phyloP scores from a whole-genome alignment of 495 filamentous ascomycete genomes.

The Choiromyces venosus region DNA sequence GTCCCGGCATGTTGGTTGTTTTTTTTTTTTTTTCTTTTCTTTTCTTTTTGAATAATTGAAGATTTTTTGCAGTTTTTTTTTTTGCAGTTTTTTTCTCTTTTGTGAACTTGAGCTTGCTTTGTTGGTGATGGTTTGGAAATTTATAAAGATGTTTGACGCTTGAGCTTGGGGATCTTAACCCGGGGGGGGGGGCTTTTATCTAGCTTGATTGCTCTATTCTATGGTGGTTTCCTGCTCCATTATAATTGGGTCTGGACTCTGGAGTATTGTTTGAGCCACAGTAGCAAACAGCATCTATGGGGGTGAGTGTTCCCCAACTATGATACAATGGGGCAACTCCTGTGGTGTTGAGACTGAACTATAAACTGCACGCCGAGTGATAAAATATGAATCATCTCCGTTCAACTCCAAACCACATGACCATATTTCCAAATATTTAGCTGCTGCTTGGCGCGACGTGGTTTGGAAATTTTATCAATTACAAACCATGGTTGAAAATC shows the following conservation, averaged over 20 bases:
- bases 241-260: not conserved
- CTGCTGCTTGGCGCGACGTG: too few species aligned
- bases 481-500: too few species aligned
- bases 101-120: not conserved
- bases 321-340: not conserved
- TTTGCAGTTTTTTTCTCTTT: not conserved
- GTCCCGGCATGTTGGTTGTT: not conserved
- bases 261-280: not conserved
- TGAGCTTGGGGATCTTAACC: not conserved
- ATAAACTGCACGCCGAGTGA: not conserved
- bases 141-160: not conserved
- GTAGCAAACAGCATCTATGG: not conserved
- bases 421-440: not conserved
- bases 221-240: not conserved
- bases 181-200: not conserved
- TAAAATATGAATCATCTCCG: not conserved
- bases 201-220: not conserved
- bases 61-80: too few species aligned
- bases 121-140: not conserved
- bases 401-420: not conserved
- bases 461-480: too few species aligned
- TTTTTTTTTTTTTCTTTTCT: not conserved
- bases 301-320: not conserved
- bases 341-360: not conserved
- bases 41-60: not conserved